Evolutionary conservation across 2,329 filamentous ascomycete genomes (phyloP).

Genomic region (Apiospora kogelbergensis): DNA sequence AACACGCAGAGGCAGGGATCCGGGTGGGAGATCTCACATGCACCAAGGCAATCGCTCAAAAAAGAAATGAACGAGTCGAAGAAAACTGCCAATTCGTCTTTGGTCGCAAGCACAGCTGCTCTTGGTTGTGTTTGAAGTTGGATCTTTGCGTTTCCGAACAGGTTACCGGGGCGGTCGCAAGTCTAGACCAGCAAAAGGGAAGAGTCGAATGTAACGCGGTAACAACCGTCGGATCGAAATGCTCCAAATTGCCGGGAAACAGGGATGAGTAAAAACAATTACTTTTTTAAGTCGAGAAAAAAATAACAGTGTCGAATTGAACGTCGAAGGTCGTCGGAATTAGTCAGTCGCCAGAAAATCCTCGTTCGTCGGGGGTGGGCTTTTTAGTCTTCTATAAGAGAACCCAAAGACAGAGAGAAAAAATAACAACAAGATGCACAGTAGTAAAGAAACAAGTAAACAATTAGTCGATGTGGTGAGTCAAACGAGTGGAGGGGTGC

Average conservation of each 20-base stretch:
- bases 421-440: conserved; percentile 2
- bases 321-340: neutral
- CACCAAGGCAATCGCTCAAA: neutral
- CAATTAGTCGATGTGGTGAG: conserved; percentile 7
- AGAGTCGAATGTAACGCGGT: neutral
- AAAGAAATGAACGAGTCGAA: neutral
- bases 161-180: neutral
- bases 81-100: neutral
- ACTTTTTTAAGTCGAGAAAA: neutral
- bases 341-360: neutral
- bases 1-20: neutral
- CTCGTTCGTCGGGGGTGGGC: neutral
- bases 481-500: conserved; percentile 6
- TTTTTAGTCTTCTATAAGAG: neutral
- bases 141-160: neutral
- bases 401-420: neutral
- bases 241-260: neutral
- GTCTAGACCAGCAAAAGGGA: neutral
- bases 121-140: neutral
- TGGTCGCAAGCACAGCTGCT: conserved; percentile 4
- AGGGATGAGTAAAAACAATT: conserved; percentile 4
- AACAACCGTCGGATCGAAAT: neutral
- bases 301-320: neutral
- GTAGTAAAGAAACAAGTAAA: conserved; percentile 6
- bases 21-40: neutral